Conservation (phyloP, 179 eudicot genomes). For the Kewa caespitosa region DNA sequence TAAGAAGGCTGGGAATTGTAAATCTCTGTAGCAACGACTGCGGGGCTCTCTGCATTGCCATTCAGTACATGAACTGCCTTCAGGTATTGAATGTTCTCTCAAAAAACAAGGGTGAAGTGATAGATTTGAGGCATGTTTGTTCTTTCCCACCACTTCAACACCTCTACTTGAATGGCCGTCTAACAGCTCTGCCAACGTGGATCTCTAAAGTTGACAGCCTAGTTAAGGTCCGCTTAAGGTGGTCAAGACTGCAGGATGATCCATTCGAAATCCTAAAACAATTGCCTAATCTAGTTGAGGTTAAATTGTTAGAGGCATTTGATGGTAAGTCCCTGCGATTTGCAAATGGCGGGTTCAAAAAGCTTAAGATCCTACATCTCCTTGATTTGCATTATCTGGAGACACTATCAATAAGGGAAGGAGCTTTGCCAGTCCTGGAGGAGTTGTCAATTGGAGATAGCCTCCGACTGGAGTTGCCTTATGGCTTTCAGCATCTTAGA, state of each 20-base stretch:
- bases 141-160: slow-evolving; percentile 24
- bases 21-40: slow-evolving; percentile 7
- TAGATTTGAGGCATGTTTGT: slow-evolving; percentile 12
- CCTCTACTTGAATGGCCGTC: slow-evolving; percentile 22
- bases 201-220: slow-evolving; percentile 10
- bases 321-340: not conserved
- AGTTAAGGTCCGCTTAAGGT: slow-evolving; percentile 19
- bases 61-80: slow-evolving; percentile 24
- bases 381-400: slow-evolving; percentile 12
- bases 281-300: slow-evolving; percentile 26
- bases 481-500: slow-evolving; percentile 1
- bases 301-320: slow-evolving; percentile 25
- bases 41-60: slow-evolving; percentile 12
- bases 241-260: slow-evolving; percentile 12
- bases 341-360: slow-evolving; percentile 14
- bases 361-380: slow-evolving; percentile 19
- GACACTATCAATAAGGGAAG: slow-evolving; percentile 6
- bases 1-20: slow-evolving; percentile 28
- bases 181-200: slow-evolving; percentile 16
- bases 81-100: slow-evolving; percentile 14
- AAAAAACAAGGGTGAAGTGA: not conserved
- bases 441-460: slow-evolving; percentile 19
- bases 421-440: slow-evolving; percentile 17
- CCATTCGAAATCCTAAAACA: not conserved
- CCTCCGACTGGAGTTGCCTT: slow-evolving; percentile 7